Evolutionary conservation across 345 rosid genomes (phyloP), one percentile per base, ranked within the genome.

Genomic region (Brassica rapa): DNA sequence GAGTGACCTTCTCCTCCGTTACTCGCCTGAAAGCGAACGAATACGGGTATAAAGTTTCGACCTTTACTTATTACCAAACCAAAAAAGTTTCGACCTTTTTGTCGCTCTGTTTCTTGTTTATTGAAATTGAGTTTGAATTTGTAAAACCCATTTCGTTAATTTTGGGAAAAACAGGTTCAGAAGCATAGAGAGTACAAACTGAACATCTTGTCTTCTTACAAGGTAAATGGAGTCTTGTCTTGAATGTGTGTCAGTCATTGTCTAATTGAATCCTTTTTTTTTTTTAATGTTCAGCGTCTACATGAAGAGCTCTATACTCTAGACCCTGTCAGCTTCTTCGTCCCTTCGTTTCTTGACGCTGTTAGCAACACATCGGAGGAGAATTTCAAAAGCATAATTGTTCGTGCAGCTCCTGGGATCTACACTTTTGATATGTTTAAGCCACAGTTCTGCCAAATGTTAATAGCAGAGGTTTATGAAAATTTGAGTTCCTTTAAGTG

Each of bases 1-100:
- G 89, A 86, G 86, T 60, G 85, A 85, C 66, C 83, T 91, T 70
- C 89, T 93, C 68, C 81, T 79, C 49, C 91, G 91, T 69, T 93
- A 93, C 85, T 84, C 56, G n/a, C 56, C 56, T 49, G 8, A 49
- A 49, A 49, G 56, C 5, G 56, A 49, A 49, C 56, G 56, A n/a
- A 49, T 49, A 5, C 56, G 56, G 56, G 56, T 49, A 46, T 8
- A 39, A 43, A 43, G 51, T 43, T 43, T 43, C 51, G 4, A 43
- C n/a, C 51, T 43, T 43, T 43, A 33, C 37, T 33, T 33, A 6
- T 33, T 4, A 19, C 21, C 21, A 19, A 19, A 19, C 21, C 21
- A 30, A 2, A 29, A 41, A 46, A 46, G 16, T 46, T 46, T 46
- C 53, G 19, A 49, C 56, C 56, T 49, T 49, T 49, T n/a, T n/a